A percentile compares a stretch with the other conserved stretches of the same genome.
Conservation (phyloP, 768 basidiomycete genomes). For the Trametes elegans region DNA sequence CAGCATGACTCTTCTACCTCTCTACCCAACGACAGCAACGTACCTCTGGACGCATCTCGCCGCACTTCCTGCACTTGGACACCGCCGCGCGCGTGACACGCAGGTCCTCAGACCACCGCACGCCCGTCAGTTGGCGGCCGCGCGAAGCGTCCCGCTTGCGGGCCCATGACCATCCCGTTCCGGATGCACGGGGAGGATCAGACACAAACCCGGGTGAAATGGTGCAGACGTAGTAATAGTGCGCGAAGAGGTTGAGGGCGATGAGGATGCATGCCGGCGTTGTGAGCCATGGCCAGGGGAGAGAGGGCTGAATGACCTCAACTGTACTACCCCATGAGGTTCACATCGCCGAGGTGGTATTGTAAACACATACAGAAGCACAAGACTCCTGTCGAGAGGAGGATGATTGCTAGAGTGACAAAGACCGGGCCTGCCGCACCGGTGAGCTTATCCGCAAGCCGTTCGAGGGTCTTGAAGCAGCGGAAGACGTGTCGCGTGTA, state of each 20-base stretch:
- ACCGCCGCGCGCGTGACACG: slow-evolving; percentile 52
- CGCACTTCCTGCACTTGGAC: slow-evolving; percentile 70
- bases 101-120: slow-evolving; percentile 49
- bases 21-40: slow-evolving; percentile 26
- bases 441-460: slow-evolving; percentile 73
- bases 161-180: slow-evolving; percentile 58
- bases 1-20: slow-evolving; percentile 6
- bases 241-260: slow-evolving; percentile 68
- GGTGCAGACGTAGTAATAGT: slow-evolving; percentile 86
- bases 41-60: slow-evolving; percentile 74
- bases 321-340: no score
- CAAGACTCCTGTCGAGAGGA: slow-evolving; percentile 66
- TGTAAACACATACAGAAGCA: slow-evolving; percentile 90
- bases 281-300: slow-evolving; percentile 57
- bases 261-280: slow-evolving; percentile 74
- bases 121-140: slow-evolving; percentile 36
- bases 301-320: slow-evolving; percentile 68
- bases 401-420: slow-evolving; percentile 70
- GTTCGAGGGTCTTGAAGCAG: slow-evolving; percentile 69
- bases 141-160: slow-evolving; percentile 31
- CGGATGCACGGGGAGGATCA: slow-evolving; percentile 46
- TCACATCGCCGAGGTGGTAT: background rate
- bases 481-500: slow-evolving; percentile 43
- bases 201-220: slow-evolving; percentile 76
- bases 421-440: slow-evolving; percentile 93